These are phyloP conservation scores for Solanum aculeatissimum DNA, from an alignment of 305 asterid species.

Conservation along the genomic window DNA sequence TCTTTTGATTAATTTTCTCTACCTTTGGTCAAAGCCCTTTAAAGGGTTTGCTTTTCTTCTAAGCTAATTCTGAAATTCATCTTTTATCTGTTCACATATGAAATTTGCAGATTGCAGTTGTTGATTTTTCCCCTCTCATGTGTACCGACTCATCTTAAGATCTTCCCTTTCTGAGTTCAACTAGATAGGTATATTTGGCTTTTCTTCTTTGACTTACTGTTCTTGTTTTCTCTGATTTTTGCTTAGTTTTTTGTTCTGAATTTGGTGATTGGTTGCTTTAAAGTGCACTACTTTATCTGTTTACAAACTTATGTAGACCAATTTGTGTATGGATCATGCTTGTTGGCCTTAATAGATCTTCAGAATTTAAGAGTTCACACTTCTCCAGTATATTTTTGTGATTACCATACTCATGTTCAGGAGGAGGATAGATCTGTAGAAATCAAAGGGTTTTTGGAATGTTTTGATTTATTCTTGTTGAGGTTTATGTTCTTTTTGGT, in stretches of 20 bases:
- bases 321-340: not conserved
- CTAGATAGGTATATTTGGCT: slow-evolving; percentile 1
- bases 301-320: not conserved
- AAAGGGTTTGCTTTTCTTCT: slow-evolving; percentile 3
- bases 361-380: not conserved
- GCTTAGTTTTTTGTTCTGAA: not conserved
- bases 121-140: slow-evolving; percentile 11
- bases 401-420: not conserved
- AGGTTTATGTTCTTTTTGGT: not conserved
- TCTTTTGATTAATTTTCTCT: slow-evolving; percentile 10
- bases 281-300: not conserved
- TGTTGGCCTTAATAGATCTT: not conserved
- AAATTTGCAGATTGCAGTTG: slow-evolving; percentile 14
- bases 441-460: not conserved
- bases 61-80: slow-evolving; percentile 9
- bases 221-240: not conserved
- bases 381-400: not conserved
- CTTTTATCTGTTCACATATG: slow-evolving; percentile 1
- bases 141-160: slow-evolving; percentile 15
- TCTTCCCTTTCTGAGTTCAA: slow-evolving; percentile 1
- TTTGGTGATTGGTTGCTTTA: not conserved
- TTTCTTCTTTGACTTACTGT: not conserved
- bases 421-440: not conserved
- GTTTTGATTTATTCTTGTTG: not conserved
- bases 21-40: slow-evolving; percentile 14